These are phyloP conservation scores for Neofusicoccum laricinum DNA, from an alignment of 2,329 filamentous ascomycete species.

Conservation along the genomic window DNA sequence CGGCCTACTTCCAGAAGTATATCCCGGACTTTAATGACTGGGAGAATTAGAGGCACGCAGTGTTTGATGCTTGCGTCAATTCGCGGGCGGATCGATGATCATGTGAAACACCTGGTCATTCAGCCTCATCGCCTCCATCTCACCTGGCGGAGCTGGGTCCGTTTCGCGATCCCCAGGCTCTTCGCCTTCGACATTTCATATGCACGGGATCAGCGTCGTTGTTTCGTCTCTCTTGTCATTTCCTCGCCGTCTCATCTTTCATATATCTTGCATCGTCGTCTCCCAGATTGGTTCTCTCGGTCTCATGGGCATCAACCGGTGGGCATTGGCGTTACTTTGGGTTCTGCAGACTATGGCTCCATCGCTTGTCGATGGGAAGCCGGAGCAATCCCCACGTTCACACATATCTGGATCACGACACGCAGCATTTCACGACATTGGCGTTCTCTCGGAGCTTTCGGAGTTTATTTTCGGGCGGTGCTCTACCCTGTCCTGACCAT, in stretches of 20 bases:
- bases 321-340: slow-evolving; percentile 10
- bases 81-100: slow-evolving; percentile 13
- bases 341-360: slow-evolving; percentile 8
- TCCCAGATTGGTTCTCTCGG: neutral
- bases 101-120: slow-evolving; percentile 12
- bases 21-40: slow-evolving; percentile 25
- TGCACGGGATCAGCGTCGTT: neutral
- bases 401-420: slow-evolving; percentile 15
- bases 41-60: slow-evolving; percentile 10
- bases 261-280: slow-evolving; percentile 3
- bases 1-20: slow-evolving; percentile 48
- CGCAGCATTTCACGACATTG: slow-evolving; percentile 14
- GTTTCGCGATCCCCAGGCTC: neutral
- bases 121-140: neutral
- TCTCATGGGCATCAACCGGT: slow-evolving; percentile 5
- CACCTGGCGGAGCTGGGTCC: neutral
- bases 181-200: neutral
- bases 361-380: slow-evolving; percentile 1
- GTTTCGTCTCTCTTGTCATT: neutral
- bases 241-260: neutral
- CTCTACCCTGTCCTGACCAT: neutral
- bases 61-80: slow-evolving; percentile 9
- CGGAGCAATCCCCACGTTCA: slow-evolving; percentile 10
- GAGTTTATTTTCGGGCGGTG: neutral
- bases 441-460: slow-evolving; percentile 3